These are phyloP conservation scores for Cardiospermum halicacabum DNA, from an alignment of 345 rosid genomes.

Conservation along the genomic window DNA sequence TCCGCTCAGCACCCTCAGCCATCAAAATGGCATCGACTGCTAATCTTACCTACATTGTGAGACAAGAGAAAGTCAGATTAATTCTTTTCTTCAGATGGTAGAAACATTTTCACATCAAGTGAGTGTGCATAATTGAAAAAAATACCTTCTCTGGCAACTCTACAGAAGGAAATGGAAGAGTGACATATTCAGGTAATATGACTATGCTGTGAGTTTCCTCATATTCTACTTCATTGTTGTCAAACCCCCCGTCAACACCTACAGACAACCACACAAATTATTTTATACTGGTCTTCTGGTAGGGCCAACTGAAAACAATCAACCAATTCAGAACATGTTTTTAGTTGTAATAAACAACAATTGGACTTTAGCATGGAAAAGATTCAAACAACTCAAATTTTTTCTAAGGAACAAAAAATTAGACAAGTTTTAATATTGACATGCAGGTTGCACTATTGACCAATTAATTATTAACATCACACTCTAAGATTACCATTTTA, in stretches of 20 bases:
- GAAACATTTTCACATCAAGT: background rate
- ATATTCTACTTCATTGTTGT: constrained; percentile 73
- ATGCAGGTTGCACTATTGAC: background rate
- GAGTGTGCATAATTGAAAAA: constrained; percentile 2
- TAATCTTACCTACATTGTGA: constrained; percentile 62
- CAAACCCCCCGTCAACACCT: constrained; percentile 98
- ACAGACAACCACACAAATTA: constrained; percentile 16
- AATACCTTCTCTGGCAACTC: constrained; percentile 97
- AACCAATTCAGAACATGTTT: background rate
- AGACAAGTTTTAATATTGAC: background rate
- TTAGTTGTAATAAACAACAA: background rate
- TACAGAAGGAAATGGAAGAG: constrained; percentile 83
- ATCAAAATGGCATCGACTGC: constrained; percentile 77
- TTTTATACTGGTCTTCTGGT: background rate
- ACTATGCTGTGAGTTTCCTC: constrained; percentile 69
- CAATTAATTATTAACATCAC: background rate
- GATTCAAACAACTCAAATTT: background rate
- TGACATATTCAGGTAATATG: constrained; percentile 65
- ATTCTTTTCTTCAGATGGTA: background rate
- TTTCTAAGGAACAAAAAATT: background rate
- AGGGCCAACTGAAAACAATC: constrained; percentile 4
- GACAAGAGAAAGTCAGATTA: background rate
- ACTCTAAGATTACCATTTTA: background rate
- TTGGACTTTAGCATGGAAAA: background rate
- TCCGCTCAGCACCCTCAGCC: constrained; percentile 87